phyloP scores from a whole-genome alignment of 2,329 filamentous ascomycete genomes.

The Fusarium denticulatum region DNA sequence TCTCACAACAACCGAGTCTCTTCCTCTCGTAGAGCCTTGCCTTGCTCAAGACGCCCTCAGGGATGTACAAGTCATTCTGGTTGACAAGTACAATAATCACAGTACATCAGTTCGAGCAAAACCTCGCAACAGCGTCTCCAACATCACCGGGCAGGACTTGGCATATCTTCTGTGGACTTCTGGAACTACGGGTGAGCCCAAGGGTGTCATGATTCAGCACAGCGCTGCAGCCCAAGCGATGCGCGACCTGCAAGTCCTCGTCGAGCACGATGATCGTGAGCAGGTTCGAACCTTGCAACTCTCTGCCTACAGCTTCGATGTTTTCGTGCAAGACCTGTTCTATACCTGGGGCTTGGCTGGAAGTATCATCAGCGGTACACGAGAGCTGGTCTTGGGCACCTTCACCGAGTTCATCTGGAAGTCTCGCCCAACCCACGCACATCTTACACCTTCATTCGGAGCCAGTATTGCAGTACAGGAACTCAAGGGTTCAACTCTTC shows the following conservation, averaged over 20 bases:
- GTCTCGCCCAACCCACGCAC: slow-evolving; percentile 15
- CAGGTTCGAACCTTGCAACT: slow-evolving; percentile 20
- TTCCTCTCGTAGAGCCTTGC: slow-evolving; percentile 2
- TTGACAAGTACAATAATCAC: slow-evolving; percentile 2
- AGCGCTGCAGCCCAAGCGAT: slow-evolving; percentile 15
- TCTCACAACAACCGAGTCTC: slow-evolving; percentile 2
- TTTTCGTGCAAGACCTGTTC: slow-evolving; percentile 22
- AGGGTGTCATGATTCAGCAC: slow-evolving; percentile 29
- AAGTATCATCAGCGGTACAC: slow-evolving; percentile 7
- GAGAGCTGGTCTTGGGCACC: slow-evolving; percentile 18
- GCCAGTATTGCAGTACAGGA: slow-evolving; percentile 19
- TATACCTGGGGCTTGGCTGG: slow-evolving; percentile 21
- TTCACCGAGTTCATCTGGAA: slow-evolving; percentile 26
- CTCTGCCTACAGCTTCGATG: slow-evolving; percentile 26
- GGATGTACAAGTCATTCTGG: slow-evolving; percentile 10
- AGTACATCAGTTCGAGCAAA: not conserved
- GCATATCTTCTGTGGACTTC: slow-evolving; percentile 26
- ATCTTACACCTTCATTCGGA: slow-evolving; percentile 23
- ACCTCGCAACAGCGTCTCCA: not conserved
- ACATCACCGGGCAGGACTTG: not conserved
- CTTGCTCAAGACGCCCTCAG: not conserved
- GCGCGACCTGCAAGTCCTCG: slow-evolving; percentile 18
- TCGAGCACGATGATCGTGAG: slow-evolving; percentile 10
- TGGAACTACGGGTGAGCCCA: slow-evolving; percentile 18
- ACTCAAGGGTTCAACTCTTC: slow-evolving; percentile 10